Base-by-base conservation (phyloP, 306 rosid genomes). In the Senna siamea region DNA sequence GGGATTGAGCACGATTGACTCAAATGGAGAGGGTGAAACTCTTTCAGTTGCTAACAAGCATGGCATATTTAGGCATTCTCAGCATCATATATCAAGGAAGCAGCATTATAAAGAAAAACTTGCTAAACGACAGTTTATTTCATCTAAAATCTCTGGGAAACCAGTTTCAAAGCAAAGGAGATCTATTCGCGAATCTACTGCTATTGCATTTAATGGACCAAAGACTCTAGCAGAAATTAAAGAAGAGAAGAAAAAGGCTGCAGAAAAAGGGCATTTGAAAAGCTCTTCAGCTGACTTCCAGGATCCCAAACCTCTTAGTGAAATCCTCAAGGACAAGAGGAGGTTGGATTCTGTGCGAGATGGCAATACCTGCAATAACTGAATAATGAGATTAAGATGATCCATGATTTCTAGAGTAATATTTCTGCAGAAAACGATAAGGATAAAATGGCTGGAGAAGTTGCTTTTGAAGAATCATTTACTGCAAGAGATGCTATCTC, bases 211-310 rank as follows among this genome's bases (percentile, higher is more conserved):
- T 79, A 77, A 85, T 11, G 96, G 96, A 75, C 96, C 96, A 4
- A 89, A 90, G 82, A 57, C 88, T 51, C 96, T 90, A 38, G 85
- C 88, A 50, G 92, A 87, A 85, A 87, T 90, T 62, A 90, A 79
- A 79, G 86, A 88, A 68, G 93, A 82, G 83, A 89, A 80, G 87
- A 77, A 48, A 76, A 76, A 64, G 59, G 71, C 79, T 18, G 79
- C 34, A 68, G 85, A 57, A 79, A 68, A 72, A 46, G 75, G 79
- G 12, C 76, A 69, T 41, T 48, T 56, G 73, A 71, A 71, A 70
- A 62, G 71, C 51, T 44, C 54, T 11, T 57, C 73, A 15, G 38
- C 80, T 14, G 85, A 85, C 77, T 87, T 89, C 74, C 79, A 83
- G 84, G 87, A 89, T 75, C 90, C 96, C 17, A 85, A 85, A 79